phyloP scores from a whole-genome alignment of 1,284 basidiomycete species.

The Grifola frondosa region DNA sequence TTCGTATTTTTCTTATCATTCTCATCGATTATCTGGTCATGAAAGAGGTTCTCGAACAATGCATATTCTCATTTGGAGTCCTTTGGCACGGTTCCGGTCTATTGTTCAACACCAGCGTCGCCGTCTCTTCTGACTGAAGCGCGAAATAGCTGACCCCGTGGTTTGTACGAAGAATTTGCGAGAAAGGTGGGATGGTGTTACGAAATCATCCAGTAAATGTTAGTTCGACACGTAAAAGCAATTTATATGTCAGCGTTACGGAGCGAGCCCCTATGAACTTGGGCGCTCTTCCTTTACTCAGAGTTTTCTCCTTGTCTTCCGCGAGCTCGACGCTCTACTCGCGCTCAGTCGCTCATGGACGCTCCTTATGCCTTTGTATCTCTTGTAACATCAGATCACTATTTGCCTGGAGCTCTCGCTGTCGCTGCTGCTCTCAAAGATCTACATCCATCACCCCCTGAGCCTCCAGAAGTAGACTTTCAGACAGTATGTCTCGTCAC shows the following conservation, averaged over 20 bases:
- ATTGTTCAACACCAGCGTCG: too few relatives aligned
- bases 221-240: too few relatives aligned
- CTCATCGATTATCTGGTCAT: too few relatives aligned
- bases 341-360: constrained; percentile 48
- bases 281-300: constrained; percentile 13
- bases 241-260: constrained; percentile 16
- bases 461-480: constrained; percentile 62
- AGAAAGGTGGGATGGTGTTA: too few relatives aligned
- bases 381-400: constrained; percentile 86
- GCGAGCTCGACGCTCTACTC: constrained; percentile 27
- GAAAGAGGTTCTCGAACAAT: too few relatives aligned
- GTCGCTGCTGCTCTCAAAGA: constrained; percentile 82
- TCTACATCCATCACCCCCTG: constrained; percentile 61
- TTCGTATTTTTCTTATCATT: too few relatives aligned
- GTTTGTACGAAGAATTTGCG: too few relatives aligned
- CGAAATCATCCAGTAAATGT: too few relatives aligned
- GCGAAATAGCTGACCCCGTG: too few relatives aligned
- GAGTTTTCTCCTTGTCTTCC: constrained; percentile 15
- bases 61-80: too few relatives aligned
- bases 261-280: constrained; percentile 10
- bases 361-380: constrained; percentile 81
- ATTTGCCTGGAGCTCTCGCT: constrained; percentile 90
- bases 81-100: too few relatives aligned
- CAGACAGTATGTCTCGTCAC: constrained; percentile 93
- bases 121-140: too few relatives aligned